Evolutionary conservation across 2,329 filamentous ascomycete genomes (phyloP), one percentile per base, ranked within the genome.

Genomic region (Thermoascus crustaceus): DNA sequence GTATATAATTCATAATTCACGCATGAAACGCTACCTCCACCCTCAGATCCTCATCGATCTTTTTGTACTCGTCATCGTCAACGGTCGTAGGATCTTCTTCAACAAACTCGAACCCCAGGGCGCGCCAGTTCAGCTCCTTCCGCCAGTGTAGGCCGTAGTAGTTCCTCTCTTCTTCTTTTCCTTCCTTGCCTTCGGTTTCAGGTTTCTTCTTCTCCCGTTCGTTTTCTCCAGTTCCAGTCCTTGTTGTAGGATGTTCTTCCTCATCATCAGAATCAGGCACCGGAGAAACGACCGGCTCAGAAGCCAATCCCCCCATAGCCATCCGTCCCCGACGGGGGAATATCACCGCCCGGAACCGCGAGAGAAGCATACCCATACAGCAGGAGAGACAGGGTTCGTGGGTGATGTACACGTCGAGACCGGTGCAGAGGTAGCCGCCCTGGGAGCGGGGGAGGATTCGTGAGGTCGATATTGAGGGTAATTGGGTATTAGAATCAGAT

Each of bases 381-480:
- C 91, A 98, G 76, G 94, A 93, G 41, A 94, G 76, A 57, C 91
- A 98, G 4, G 91, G 91, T 63, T 98, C 91, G 54, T 96, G 88
- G 2, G 88, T 94, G 41, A 93, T 71, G 64, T 95, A 96, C 38
- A 98, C 75, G 60, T 96, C 89, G 19, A 98, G 73, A 36, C 86
- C 85, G 47, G 94, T 86, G 63, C 89, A 96, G 13, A 98, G 77
- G 58, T 98, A 98, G 35, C 89, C 89, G 47, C 86, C 84, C 20
- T 82, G 49, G 55, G 91, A 82, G 37, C 84, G 66, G 2, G 71
- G 66, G n/a, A 82, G 75, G 21, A 89, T 64, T 7, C 85, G 81
- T 19, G 67, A 63, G 53, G 84, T 80, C 7, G 34, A 40, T n/a
- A 31, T 38, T 13, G 38, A 40, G 32, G 34, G 45, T 20, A 26